Evolutionary conservation across 2,329 filamentous ascomycete genomes (phyloP), one percentile per base, ranked within the genome.

Genomic region (Sclerotinia glacialis): DNA sequence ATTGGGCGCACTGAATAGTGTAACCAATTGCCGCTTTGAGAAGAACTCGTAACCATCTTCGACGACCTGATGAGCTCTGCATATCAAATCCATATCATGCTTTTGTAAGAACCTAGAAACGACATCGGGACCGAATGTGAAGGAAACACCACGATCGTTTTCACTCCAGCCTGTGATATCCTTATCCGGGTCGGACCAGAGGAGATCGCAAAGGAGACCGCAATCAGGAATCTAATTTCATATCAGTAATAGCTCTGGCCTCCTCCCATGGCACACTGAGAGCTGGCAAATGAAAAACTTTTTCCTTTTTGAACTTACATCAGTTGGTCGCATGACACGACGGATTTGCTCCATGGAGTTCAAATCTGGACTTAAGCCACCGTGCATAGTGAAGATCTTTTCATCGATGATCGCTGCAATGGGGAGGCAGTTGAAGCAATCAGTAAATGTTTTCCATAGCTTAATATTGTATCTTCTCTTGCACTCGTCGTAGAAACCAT

Each of bases 321-420:
- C 95, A 75, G 95, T 99, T 69, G 95, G 95, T 76, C 95, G 90
- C 93, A 98, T 98, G 74, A 99, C 94, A 74, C 94, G 91, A 78
- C 95, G 92, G 75, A 99, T 99, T 84, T 99, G 94, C 83, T 99
- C 95, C 95, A 99, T 99, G 44, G 93, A 97, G 85, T 98, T 97
- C 72, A 99, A 85, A 78, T 97, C 95, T 54, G 95, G 95, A 80
- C 93, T 97, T 76, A 99, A 83, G 77, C 95, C 95, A 78, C 95
- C 95, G 81, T 99, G 95, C 94, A 99, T 97, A 77, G 93, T 97
- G 84, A 99, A 98, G 78, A 99, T 99, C 89, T 98, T 99, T 85
- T 97, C 95, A 77, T 97, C 94, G 75, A 99, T 97, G 81, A 99
- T 99, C 73, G 95, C 94, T 67, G 94, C 95, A 79, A 99, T 98